Percentiles rank a stretch among this genome's conserved stretches.
phyloP scores from a whole-genome alignment of 345 rosid genomes.

The Bruguiera sexangula region DNA sequence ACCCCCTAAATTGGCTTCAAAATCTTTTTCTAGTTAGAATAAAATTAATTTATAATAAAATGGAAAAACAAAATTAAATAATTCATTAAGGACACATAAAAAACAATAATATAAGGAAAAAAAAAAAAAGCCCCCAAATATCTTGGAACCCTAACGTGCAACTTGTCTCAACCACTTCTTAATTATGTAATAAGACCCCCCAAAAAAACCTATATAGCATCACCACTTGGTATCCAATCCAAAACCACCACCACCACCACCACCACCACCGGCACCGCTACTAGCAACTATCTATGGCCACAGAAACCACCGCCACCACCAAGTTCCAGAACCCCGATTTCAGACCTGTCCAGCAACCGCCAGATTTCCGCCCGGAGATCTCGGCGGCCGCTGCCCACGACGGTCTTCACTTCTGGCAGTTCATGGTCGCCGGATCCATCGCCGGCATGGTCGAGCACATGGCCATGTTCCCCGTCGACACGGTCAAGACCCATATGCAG shows the following conservation, averaged over 20 bases:
- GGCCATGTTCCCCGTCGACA: slow-evolving; percentile 99
- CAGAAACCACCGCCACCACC: slow-evolving; percentile 58
- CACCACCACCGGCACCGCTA: not conserved
- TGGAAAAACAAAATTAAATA: too few species aligned
- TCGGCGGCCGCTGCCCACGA: slow-evolving; percentile 35
- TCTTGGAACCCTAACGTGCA: not conserved
- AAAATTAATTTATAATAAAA: too few species aligned
- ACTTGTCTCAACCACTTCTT: too few species aligned
- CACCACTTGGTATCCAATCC: too few species aligned
- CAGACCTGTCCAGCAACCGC: slow-evolving; percentile 17
- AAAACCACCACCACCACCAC: not conserved
- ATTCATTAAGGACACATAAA: too few species aligned
- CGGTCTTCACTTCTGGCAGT: slow-evolving; percentile 86
- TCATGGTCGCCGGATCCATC: slow-evolving; percentile 90
- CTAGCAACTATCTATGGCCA: slow-evolving; percentile 33
- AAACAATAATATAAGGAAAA: not conserved
- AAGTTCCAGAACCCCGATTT: slow-evolving; percentile 64
- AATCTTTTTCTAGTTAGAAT: too few species aligned
- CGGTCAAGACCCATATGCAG: slow-evolving; percentile 95
- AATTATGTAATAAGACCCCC: too few species aligned
- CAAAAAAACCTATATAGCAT: too few species aligned
- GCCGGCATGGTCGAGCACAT: slow-evolving; percentile 95
- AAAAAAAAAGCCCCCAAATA: not conserved
- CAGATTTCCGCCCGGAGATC: slow-evolving; percentile 60
- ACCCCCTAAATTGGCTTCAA: too few species aligned